Evolutionary conservation across 805 yeast species (phyloP).

Genomic region (Pichia nakasei): DNA sequence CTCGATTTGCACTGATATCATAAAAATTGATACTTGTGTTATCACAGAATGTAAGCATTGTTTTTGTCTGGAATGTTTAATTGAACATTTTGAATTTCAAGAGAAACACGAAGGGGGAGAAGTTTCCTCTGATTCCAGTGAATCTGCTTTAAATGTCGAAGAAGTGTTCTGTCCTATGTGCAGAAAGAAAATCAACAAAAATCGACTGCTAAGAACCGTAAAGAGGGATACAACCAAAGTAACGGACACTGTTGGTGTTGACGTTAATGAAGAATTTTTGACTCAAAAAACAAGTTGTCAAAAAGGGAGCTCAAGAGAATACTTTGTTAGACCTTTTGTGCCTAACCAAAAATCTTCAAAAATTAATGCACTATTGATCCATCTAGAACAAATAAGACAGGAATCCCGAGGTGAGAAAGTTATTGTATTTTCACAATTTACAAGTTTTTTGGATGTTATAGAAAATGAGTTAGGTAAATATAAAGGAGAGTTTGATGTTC

Average conservation of each 20-base stretch:
- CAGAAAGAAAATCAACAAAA: constrained; percentile 43
- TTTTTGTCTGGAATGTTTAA: constrained; percentile 64
- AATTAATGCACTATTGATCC: constrained; percentile 56
- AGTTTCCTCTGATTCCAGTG: background rate
- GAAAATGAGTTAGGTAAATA: constrained; percentile 45
- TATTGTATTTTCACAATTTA: constrained; percentile 87
- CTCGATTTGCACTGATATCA: constrained; percentile 70
- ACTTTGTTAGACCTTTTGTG: constrained; percentile 32
- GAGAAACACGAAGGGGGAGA: constrained; percentile 3
- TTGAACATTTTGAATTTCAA: constrained; percentile 70
- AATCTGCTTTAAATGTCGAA: constrained; percentile 18
- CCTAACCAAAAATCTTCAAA: constrained; percentile 61
- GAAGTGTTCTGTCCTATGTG: constrained; percentile 69
- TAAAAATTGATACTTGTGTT: constrained; percentile 39
- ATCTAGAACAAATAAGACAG: constrained; percentile 44
- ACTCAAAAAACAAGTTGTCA: constrained; percentile 7
- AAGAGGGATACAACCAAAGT: constrained; percentile 6
- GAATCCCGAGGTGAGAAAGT: constrained; percentile 60
- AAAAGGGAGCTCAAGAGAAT: constrained; percentile 11
- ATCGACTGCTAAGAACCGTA: constrained; percentile 37
- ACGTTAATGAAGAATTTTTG: constrained; percentile 1
- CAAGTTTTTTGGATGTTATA: constrained; percentile 69
- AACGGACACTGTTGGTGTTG: background rate
- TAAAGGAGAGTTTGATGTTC: constrained; percentile 40
- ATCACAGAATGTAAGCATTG: constrained; percentile 73